A percentile compares a stretch with the other conserved stretches of the same genome.
phyloP scores from a whole-genome alignment of 108 stramenopile species.

The Nitzschia sp. region DNA sequence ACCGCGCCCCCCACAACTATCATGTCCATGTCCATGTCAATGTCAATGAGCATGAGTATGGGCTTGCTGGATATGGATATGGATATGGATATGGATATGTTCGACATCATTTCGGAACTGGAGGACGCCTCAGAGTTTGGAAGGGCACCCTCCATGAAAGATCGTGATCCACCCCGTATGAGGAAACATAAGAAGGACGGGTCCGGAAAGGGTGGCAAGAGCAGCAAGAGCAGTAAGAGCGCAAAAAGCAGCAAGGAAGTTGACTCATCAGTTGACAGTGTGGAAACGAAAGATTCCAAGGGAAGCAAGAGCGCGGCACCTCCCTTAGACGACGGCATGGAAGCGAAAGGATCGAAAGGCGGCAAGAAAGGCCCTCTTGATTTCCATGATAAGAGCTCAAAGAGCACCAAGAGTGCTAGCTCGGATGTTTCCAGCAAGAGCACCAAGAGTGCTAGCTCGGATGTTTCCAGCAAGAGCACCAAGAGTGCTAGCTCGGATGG shows the following conservation, averaged over 20 bases:
- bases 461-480: background rate
- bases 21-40: slow-evolving; percentile 37
- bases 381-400: background rate
- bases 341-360: slow-evolving; percentile 8
- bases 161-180: background rate
- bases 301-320: background rate
- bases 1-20: background rate
- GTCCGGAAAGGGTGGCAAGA: slow-evolving; percentile 11
- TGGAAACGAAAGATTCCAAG: no score
- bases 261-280: background rate
- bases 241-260: background rate
- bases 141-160: background rate
- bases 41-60: slow-evolving; percentile 40
- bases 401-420: slow-evolving; percentile 7
- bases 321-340: background rate
- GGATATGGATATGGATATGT: slow-evolving; percentile 23
- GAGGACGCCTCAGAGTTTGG: background rate
- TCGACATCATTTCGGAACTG: slow-evolving; percentile 6
- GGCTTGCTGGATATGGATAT: slow-evolving; percentile 29
- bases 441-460: background rate
- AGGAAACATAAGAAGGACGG: slow-evolving; percentile 2
- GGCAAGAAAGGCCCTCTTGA: slow-evolving; percentile 4
- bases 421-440: background rate
- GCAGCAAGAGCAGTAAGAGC: background rate
- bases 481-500: no score